Percentiles rank a stretch among this genome's conserved stretches.
phyloP scores from a whole-genome alignment of 495 filamentous ascomycete genomes.

The Astrothelium subdiscretum region DNA sequence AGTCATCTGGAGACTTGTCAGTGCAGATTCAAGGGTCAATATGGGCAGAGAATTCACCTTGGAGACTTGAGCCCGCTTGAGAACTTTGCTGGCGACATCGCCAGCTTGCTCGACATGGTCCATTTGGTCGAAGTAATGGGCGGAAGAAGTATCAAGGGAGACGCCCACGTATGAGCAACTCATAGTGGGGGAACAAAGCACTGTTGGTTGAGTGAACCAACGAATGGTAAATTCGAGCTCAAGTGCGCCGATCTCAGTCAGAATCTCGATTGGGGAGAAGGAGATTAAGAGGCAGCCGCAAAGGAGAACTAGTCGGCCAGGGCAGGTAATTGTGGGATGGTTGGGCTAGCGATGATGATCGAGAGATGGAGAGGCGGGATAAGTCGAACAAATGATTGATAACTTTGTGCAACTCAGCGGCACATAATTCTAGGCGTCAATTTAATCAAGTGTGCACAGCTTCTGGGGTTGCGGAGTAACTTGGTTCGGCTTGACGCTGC shows the following conservation, averaged over 20 bases:
- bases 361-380: slow-evolving; percentile 5
- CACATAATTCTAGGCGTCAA: background rate
- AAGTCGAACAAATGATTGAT: background rate
- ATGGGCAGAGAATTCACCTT: slow-evolving; percentile 47
- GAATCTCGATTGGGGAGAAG: background rate
- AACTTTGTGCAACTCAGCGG: background rate
- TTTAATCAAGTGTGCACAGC: background rate
- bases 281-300: background rate
- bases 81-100: slow-evolving; percentile 55
- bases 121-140: background rate
- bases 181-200: background rate
- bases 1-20: slow-evolving; percentile 55
- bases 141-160: background rate
- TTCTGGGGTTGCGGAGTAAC: background rate
- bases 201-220: background rate
- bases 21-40: slow-evolving; percentile 5
- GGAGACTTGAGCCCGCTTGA: slow-evolving; percentile 66
- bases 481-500: background rate
- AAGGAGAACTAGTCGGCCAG: background rate
- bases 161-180: background rate
- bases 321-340: slow-evolving; percentile 1
- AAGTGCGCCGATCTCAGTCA: background rate
- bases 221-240: background rate
- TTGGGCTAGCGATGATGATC: background rate
- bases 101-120: slow-evolving; percentile 35